These are phyloP conservation scores for Xerocomellus dryophilus DNA, from an alignment of 768 basidiomycete genomes.

Conservation along the genomic window DNA sequence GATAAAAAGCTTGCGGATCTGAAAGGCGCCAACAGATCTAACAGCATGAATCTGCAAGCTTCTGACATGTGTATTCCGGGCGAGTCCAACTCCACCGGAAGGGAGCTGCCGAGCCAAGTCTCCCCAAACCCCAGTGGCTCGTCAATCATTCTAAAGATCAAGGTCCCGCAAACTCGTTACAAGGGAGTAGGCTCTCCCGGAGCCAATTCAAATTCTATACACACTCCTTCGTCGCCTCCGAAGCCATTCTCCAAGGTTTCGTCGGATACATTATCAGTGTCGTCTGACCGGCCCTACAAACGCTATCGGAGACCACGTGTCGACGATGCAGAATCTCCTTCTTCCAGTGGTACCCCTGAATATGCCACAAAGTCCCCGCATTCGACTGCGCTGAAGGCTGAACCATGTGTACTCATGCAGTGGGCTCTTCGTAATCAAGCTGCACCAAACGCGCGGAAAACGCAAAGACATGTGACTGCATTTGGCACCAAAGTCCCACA, in stretches of 20 bases:
- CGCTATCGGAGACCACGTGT: conserved; percentile 22
- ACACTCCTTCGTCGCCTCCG: conserved; percentile 15
- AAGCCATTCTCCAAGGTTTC: conserved; percentile 32
- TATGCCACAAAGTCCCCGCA: conserved; percentile 11
- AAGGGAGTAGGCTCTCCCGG: conserved; percentile 22
- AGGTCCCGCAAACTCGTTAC: conserved; percentile 29
- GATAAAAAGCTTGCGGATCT: conserved; percentile 46
- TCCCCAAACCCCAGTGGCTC: conserved; percentile 20
- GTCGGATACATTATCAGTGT: conserved; percentile 27
- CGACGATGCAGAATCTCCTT: conserved; percentile 24
- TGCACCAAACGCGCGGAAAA: conserved; percentile 44
- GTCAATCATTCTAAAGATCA: conserved; percentile 35
- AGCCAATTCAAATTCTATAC: conserved; percentile 11
- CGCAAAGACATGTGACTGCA: conserved; percentile 51
- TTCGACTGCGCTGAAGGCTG: conserved; percentile 16
- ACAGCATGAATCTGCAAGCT: conserved; percentile 10
- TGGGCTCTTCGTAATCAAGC: conserved; percentile 49
- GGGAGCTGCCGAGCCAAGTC: conserved; percentile 7
- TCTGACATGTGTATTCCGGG: conserved; percentile 17
- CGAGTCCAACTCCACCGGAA: conserved; percentile 10
- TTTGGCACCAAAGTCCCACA: conserved; percentile 60
- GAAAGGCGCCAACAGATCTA: conserved; percentile 21
- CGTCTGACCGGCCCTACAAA: conserved; percentile 31
- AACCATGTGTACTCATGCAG: conserved; percentile 42
- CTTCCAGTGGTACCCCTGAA: conserved; percentile 24